phyloP scores from a whole-genome alignment of 805 yeast genomes.

The Yamadazyma phyllophila region DNA sequence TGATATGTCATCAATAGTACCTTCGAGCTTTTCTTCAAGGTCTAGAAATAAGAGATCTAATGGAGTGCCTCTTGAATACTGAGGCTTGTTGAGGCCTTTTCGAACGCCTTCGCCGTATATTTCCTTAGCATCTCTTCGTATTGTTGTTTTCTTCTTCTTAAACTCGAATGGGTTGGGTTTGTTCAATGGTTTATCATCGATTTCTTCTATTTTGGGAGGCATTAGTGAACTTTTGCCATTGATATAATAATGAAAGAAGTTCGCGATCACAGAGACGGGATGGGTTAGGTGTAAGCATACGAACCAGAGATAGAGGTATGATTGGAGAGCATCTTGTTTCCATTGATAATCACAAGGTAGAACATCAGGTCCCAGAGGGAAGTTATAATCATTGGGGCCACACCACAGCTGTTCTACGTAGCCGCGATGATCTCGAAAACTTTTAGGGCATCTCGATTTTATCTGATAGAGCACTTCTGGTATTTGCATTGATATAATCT shows the following conservation, averaged over 20 bases:
- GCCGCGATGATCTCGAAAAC: conserved; percentile 4
- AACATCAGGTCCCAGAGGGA: too few relatives aligned
- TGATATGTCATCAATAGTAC: conserved; percentile 22
- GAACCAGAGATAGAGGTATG: neutral
- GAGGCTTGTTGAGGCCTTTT: conserved; percentile 35
- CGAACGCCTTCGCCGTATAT: conserved; percentile 24
- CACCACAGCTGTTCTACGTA: too few relatives aligned
- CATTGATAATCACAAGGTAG: too few relatives aligned
- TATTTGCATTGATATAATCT: neutral
- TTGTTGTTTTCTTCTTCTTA: conserved; percentile 22
- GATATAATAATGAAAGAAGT: neutral
- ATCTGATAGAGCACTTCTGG: too few relatives aligned
- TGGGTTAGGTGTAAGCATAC: neutral
- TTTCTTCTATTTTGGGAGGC: conserved; percentile 25
- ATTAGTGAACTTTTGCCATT: conserved; percentile 8
- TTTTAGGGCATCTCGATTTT: conserved; percentile 5
- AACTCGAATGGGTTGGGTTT: conserved; percentile 34
- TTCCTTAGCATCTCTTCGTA: conserved; percentile 30
- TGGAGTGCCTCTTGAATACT: conserved; percentile 27
- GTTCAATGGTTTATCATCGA: conserved; percentile 1
- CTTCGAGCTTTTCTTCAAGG: conserved; percentile 25
- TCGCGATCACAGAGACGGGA: conserved; percentile 2
- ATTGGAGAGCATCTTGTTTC: neutral
- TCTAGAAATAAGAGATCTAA: conserved; percentile 33
- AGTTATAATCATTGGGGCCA: too few relatives aligned